Percentiles rank a stretch among this genome's conserved stretches.
Evolutionary conservation across 805 yeast genomes (phyloP).

Genomic region (Wickerhamomyces pijperi): DNA sequence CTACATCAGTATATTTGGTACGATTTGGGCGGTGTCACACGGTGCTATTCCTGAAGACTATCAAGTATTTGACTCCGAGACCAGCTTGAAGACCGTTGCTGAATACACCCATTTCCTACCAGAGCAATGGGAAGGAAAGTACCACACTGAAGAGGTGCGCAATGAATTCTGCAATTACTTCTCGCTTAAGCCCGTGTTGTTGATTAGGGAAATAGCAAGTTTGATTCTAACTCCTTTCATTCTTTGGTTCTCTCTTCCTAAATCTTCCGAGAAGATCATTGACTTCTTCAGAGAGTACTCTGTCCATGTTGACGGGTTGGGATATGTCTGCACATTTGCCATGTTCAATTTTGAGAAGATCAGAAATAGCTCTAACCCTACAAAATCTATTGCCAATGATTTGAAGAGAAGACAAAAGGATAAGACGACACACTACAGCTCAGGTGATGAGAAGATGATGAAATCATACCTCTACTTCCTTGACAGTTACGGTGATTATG

Average conservation of each 20-base stretch:
- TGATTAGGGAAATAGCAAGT: slow-evolving; percentile 72
- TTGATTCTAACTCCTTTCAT: slow-evolving; percentile 79
- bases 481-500: slow-evolving; percentile 61
- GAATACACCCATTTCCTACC: slow-evolving; percentile 90
- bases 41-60: slow-evolving; percentile 55
- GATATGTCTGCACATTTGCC: slow-evolving; percentile 90
- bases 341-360: slow-evolving; percentile 74
- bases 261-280: slow-evolving; percentile 60
- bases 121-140: slow-evolving; percentile 69
- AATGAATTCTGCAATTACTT: slow-evolving; percentile 71
- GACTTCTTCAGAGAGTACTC: slow-evolving; percentile 89
- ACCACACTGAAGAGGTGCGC: slow-evolving; percentile 79
- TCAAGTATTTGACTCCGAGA: slow-evolving; percentile 86
- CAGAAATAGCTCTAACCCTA: slow-evolving; percentile 25
- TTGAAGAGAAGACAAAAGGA: slow-evolving; percentile 7
- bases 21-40: slow-evolving; percentile 76
- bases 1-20: slow-evolving; percentile 81
- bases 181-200: slow-evolving; percentile 58
- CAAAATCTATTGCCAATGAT: too few relatives aligned
- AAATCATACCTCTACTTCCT: slow-evolving; percentile 80
- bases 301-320: slow-evolving; percentile 87
- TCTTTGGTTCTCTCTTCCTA: slow-evolving; percentile 76
- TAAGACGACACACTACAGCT: slow-evolving; percentile 26
- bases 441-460: slow-evolving; percentile 75
- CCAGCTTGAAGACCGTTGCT: slow-evolving; percentile 66